Base-by-base conservation (phyloP, 805 yeast species). In the Monosporozyma siamensis region DNA sequence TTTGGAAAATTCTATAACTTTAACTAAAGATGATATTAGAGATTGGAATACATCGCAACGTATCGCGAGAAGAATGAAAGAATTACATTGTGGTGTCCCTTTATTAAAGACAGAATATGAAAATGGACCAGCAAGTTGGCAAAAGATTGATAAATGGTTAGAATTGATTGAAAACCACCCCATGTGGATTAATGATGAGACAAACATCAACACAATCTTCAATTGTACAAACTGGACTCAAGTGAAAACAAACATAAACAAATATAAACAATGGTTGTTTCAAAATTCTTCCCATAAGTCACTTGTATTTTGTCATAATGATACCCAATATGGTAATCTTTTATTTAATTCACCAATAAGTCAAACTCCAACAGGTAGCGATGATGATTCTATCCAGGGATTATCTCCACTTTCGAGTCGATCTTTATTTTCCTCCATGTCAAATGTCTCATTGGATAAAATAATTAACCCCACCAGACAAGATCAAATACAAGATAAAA, bases 61-160 rank as follows among this genome's bases (percentile, higher is more conserved):
- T 67, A 78, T 89, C 48, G 95, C 95, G 7, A 75, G 89, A 67
- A 78, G 96, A 65, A 88, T 89, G 95, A 80, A 86, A 54, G 95
- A 88, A 50, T 71, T 89, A 43, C 97, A 92, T 92, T 61, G 71
- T 44, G 89, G 90, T 54, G 79, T 92, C 17, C 77, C 75, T 11
- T 65, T 92, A 41, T 72, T 75, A 18, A 59, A 63, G 2, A 65
- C 64, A 3, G 96, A 88, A 53, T 66, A 69, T 35, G 59, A 58
- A 6, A 58, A 58, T 11, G 83, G 92, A 1, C 84, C 97, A 0
- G 68, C 70, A 39, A 72, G 75, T 7, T 88, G 95, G 90, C 60
- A 58, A 29, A 70, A 77, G 44, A 77, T 88, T 48, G 69, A 69
- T 42, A 82, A 79, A 52, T 92, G 98, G 98, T 48, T 75, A 18